Percentiles rank a stretch among this genome's conserved stretches.
These are phyloP conservation scores for Ganoderma sinense DNA, from an alignment of 1,284 basidiomycete genomes.

Conservation along the genomic window DNA sequence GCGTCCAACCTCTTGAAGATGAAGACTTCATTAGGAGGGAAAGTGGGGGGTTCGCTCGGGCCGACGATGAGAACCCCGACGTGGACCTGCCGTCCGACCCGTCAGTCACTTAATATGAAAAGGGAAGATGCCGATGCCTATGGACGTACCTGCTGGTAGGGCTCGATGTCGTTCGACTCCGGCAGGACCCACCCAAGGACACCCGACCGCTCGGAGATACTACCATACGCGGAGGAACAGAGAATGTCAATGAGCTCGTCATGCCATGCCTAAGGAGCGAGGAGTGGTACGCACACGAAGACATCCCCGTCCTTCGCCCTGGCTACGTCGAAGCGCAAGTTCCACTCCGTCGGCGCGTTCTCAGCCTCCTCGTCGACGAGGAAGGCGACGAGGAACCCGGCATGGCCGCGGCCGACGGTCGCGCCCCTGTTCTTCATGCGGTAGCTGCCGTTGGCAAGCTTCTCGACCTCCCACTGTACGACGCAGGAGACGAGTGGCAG, in stretches of 20 bases:
- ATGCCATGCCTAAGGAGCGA: no score
- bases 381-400: neutral
- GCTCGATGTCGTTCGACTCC: no score
- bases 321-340: neutral
- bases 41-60: neutral
- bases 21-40: neutral
- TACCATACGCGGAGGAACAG: no score
- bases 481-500: no score
- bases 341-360: neutral
- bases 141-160: no score
- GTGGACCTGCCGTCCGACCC: neutral
- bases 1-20: neutral
- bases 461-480: neutral
- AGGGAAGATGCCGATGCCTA: neutral
- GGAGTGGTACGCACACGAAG: neutral
- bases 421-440: neutral
- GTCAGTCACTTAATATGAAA: neutral
- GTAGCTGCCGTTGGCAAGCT: neutral
- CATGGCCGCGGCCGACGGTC: neutral
- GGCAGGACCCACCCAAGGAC: neutral
- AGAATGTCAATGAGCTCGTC: no score
- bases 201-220: neutral
- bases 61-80: neutral
- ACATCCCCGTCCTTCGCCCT: neutral
- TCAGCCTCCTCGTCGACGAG: neutral